A percentile compares a stretch with the other conserved stretches of the same genome.
Evolutionary conservation across 495 filamentous ascomycete genomes (phyloP).

Genomic region (Aspergillus conjunctus): DNA sequence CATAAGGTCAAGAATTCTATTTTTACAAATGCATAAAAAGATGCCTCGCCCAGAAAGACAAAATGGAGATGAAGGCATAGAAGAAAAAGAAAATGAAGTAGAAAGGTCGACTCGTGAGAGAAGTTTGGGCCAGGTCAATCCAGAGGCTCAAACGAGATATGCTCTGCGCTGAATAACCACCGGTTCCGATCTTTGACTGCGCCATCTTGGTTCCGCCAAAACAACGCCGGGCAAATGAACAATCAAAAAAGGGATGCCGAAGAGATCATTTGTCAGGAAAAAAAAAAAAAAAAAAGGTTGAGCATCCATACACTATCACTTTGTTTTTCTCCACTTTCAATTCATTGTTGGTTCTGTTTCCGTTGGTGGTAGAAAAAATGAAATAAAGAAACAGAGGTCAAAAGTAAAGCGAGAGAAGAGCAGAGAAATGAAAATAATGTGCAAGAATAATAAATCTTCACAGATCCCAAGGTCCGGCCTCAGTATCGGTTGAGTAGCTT

Average conservation of each 20-base stretch:
- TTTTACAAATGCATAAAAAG: slow-evolving; percentile 45
- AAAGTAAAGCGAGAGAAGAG: slow-evolving; percentile 22
- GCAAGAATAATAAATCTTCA: slow-evolving; percentile 37
- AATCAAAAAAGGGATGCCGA: slow-evolving; percentile 24
- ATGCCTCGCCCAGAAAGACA: slow-evolving; percentile 25
- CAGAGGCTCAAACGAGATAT: slow-evolving; percentile 18
- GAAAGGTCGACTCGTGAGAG: slow-evolving; percentile 14
- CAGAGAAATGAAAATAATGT: slow-evolving; percentile 40
- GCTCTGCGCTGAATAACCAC: slow-evolving; percentile 28
- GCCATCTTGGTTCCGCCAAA: slow-evolving; percentile 29
- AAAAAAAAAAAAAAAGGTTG: too few relatives aligned
- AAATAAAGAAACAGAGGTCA: slow-evolving; percentile 23
- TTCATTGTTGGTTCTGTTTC: slow-evolving; percentile 20
- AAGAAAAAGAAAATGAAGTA: slow-evolving; percentile 11
- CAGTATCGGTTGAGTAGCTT: slow-evolving; percentile 24
- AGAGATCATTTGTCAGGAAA: slow-evolving; percentile 12
- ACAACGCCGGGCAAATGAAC: slow-evolving; percentile 32
- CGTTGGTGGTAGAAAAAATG: slow-evolving; percentile 19
- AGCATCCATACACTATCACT: slow-evolving; percentile 17
- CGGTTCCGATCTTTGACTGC: slow-evolving; percentile 30
- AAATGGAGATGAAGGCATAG: slow-evolving; percentile 17
- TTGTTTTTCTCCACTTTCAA: slow-evolving; percentile 13
- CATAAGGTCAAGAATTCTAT: slow-evolving; percentile 43
- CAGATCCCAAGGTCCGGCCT: slow-evolving; percentile 33
- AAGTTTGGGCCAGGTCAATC: slow-evolving; percentile 14